phyloP scores from a whole-genome alignment of 768 basidiomycete genomes.

The Termitomyces heimii region DNA sequence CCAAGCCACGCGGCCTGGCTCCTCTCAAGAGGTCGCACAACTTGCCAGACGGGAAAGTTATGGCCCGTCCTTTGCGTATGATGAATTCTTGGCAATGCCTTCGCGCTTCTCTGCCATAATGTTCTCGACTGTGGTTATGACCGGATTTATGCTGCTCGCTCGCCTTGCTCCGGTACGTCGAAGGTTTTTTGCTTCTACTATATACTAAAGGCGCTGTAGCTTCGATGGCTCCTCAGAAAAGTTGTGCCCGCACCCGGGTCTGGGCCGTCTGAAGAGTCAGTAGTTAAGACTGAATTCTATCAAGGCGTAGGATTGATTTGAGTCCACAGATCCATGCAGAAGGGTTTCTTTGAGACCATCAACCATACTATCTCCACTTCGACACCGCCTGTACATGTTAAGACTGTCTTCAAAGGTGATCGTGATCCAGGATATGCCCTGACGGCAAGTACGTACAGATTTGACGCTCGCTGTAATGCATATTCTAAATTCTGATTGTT shows the following conservation, averaged over 20 bases:
- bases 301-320: background rate
- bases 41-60: conserved; percentile 35
- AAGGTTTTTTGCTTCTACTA: background rate
- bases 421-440: conserved; percentile 76
- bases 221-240: conserved; percentile 50
- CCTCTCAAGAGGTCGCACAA: conserved; percentile 4
- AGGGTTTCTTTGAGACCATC: conserved; percentile 54
- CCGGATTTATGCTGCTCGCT: conserved; percentile 27
- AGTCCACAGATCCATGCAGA: conserved; percentile 41
- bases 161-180: conserved; percentile 31
- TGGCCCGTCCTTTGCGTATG: conserved; percentile 70
- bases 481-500: background rate
- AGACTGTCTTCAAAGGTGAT: conserved; percentile 54
- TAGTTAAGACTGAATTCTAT: conserved; percentile 5
- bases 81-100: conserved; percentile 53
- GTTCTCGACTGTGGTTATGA: conserved; percentile 27
- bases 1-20: background rate
- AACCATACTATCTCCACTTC: conserved; percentile 67
- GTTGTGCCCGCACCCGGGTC: conserved; percentile 48
- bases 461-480: conserved; percentile 3
- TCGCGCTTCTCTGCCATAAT: conserved; percentile 34
- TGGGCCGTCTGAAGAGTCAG: conserved; percentile 63
- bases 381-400: conserved; percentile 40
- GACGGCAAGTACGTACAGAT: conserved; percentile 39
- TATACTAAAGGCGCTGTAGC: conserved; percentile 24